phyloP scores from a whole-genome alignment of 768 basidiomycete species.

The Suillus subluteus region DNA sequence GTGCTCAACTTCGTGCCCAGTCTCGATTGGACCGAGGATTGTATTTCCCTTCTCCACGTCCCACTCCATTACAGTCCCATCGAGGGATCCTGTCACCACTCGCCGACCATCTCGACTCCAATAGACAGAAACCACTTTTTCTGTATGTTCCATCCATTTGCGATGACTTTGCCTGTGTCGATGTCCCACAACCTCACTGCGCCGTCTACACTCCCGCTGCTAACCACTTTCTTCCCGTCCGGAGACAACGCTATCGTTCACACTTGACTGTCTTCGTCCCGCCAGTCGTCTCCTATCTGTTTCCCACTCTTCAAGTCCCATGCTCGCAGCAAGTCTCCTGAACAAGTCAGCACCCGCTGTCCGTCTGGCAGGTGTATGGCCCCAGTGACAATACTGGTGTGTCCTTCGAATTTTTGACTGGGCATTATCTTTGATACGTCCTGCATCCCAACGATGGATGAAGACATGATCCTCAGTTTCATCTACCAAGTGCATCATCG shows the following conservation, averaged over 20 bases:
- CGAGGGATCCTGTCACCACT: no score
- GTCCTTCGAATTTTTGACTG: not conserved
- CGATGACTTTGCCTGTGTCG: no score
- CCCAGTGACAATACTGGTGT: fast-evolving
- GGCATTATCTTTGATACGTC: not conserved
- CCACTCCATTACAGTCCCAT: no score
- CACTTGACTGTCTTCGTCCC: not conserved
- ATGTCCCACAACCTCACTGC: not conserved
- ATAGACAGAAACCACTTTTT: no score
- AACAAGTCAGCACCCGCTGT: not conserved
- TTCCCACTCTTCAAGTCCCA: not conserved
- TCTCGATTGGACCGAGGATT: no score
- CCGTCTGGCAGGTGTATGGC: not conserved
- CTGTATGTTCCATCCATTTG: no score
- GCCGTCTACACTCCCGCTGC: no score
- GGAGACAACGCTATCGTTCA: not conserved
- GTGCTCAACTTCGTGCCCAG: no score
- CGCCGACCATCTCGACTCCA: no score
- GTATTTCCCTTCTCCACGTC: no score
- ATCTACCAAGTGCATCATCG: no score
- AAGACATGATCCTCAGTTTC: no score
- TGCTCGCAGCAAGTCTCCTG: not conserved
- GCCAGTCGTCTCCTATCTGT: not conserved
- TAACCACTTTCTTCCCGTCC: not conserved
- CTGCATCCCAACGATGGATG: not conserved